These are phyloP conservation scores for Sporothrix schenckii DNA, from an alignment of 2,329 filamentous ascomycete species.

Conservation along the genomic window DNA sequence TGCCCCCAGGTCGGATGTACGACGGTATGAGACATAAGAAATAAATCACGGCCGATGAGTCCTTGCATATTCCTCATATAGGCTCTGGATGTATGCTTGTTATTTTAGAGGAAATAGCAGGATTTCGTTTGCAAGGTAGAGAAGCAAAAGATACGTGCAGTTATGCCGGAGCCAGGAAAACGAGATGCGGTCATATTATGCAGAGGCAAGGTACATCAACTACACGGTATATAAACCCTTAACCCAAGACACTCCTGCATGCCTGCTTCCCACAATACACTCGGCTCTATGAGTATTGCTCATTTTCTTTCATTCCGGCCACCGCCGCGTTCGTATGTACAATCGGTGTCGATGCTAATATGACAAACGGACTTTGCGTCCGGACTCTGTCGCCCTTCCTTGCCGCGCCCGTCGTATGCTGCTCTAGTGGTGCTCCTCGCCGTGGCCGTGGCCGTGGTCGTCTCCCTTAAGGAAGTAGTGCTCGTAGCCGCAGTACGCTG, in stretches of 20 bases:
- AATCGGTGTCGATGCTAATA: slow-evolving; percentile 26
- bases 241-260: background rate
- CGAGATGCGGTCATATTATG: background rate
- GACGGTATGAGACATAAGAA: background rate
- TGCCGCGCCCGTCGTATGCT: background rate
- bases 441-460: slow-evolving; percentile 61
- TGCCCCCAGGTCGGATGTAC: background rate
- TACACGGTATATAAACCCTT: background rate
- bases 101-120: background rate
- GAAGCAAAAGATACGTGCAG: background rate
- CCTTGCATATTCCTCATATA: background rate
- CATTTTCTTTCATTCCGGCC: slow-evolving; percentile 4
- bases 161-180: background rate
- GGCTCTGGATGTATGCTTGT: background rate
- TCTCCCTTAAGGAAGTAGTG: slow-evolving; percentile 76
- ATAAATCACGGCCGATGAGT: background rate
- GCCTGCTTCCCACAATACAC: background rate
- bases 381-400: background rate
- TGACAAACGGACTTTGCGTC: slow-evolving; percentile 18
- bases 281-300: background rate
- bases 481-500: slow-evolving; percentile 86
- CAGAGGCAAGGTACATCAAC: background rate
- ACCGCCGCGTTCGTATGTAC: slow-evolving; percentile 26
- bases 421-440: slow-evolving; percentile 60
- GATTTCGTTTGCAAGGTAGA: background rate